Percentiles rank a stretch among this genome's conserved stretches.
Conservation (phyloP, 2,329 filamentous ascomycete genomes). For the Colletotrichum truncatum region DNA sequence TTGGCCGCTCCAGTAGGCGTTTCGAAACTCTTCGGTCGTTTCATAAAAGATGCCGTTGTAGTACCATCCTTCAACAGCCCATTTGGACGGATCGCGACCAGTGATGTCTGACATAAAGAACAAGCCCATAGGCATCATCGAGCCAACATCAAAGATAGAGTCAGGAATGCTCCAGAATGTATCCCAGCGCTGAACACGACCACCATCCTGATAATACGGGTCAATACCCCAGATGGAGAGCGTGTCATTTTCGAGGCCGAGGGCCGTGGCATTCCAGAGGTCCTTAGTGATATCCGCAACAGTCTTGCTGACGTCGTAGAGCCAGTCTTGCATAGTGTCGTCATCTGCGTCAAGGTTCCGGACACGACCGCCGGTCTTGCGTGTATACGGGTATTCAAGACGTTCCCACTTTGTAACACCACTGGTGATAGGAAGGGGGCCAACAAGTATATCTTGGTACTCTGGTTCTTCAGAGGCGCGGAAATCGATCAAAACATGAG, state of each 20-base stretch:
- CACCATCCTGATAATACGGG: conserved; percentile 50
- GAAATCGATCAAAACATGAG: conserved; percentile 52
- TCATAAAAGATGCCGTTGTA: conserved; percentile 64
- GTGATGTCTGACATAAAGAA: conserved; percentile 57
- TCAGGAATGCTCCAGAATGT: conserved; percentile 51
- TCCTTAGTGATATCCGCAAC: conserved; percentile 51
- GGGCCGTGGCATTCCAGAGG: conserved; percentile 48
- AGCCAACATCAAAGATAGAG: conserved; percentile 50
- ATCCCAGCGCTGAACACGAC: conserved; percentile 56
- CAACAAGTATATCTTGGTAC: conserved; percentile 56
- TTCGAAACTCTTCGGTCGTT: conserved; percentile 56
- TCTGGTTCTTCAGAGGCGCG: conserved; percentile 47
- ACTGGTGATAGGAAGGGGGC: conserved; percentile 55
- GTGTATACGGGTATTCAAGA: conserved; percentile 52
- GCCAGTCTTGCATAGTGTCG: conserved; percentile 41
- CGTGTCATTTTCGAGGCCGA: conserved; percentile 51
- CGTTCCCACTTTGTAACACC: conserved; percentile 47
- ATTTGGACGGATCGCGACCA: conserved; percentile 57
- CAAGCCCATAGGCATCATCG: conserved; percentile 55
- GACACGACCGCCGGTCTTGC: conserved; percentile 46
- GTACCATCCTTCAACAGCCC: conserved; percentile 61
- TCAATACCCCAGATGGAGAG: conserved; percentile 51
- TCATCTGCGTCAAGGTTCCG: conserved; percentile 48
- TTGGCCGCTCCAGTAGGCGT: conserved; percentile 49
- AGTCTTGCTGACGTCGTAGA: conserved; percentile 42